A percentile compares a stretch with the other conserved stretches of the same genome.
Conservation (phyloP, 805 yeast species). For the Metschnikowia lochheadii region DNA sequence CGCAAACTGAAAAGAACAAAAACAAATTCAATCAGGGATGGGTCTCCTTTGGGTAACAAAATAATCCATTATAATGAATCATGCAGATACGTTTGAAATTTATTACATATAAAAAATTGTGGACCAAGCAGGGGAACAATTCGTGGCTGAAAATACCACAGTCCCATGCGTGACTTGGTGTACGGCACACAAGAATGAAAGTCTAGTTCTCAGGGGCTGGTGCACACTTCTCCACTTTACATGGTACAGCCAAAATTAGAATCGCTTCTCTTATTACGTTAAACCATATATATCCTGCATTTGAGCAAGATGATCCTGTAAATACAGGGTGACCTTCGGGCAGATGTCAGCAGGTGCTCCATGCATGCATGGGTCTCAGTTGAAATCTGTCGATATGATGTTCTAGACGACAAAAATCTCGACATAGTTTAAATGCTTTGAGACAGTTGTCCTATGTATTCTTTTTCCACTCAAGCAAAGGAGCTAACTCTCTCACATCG, state of each 20-base stretch:
- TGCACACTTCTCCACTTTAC: neutral
- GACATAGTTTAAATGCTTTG: neutral
- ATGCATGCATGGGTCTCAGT: neutral
- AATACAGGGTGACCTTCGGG: neutral
- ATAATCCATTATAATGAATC: too few species aligned
- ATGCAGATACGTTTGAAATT: too few species aligned
- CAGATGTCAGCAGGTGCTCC: neutral
- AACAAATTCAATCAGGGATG: too few species aligned
- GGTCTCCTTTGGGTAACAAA: too few species aligned
- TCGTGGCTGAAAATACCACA: too few species aligned
- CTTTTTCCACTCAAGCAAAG: constrained; percentile 51
- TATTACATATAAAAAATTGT: too few species aligned
- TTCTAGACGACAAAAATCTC: neutral
- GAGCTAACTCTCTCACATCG: constrained; percentile 52
- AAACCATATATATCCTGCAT: neutral
- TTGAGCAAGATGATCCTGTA: neutral
- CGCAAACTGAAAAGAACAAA: too few species aligned
- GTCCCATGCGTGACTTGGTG: too few species aligned
- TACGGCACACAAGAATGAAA: neutral
- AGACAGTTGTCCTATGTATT: constrained; percentile 4
- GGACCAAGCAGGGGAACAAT: too few species aligned
- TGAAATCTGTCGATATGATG: neutral
- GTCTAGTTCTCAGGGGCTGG: neutral
- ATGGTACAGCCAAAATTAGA: too few species aligned
- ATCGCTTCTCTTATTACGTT: neutral